A percentile compares a stretch with the other conserved stretches of the same genome.
Evolutionary conservation across 148 eudicot genomes (phyloP).

Genomic region (Vaccinium macrocarpon): DNA sequence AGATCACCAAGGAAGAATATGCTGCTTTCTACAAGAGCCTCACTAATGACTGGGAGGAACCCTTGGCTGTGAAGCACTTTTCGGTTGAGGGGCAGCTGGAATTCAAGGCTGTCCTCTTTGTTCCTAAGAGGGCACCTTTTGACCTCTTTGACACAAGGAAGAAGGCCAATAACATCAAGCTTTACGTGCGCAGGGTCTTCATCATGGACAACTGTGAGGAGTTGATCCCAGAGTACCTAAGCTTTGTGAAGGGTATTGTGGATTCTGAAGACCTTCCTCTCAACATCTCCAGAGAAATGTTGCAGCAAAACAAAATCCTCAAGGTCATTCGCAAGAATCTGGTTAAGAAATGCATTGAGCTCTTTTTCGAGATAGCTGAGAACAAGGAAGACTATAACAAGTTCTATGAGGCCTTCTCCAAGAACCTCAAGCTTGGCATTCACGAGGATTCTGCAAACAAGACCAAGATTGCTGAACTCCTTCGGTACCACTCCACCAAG

Average conservation of each 20-base stretch:
- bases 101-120: slow-evolving; percentile 82
- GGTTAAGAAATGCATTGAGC: slow-evolving; percentile 84
- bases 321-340: slow-evolving; percentile 87
- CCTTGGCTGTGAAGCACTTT: slow-evolving; percentile 85
- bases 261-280: slow-evolving; percentile 86
- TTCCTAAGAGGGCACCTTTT: slow-evolving; percentile 85
- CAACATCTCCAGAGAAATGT: slow-evolving; percentile 72
- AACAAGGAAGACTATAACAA: slow-evolving; percentile 85
- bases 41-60: slow-evolving; percentile 78
- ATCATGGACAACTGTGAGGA: slow-evolving; percentile 96
- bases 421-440: slow-evolving; percentile 84
- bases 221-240: slow-evolving; percentile 70
- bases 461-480: slow-evolving; percentile 67
- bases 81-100: slow-evolving; percentile 88
- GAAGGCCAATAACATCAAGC: slow-evolving; percentile 87
- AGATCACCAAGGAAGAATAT: slow-evolving; percentile 71
- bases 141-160: slow-evolving; percentile 79
- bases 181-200: slow-evolving; percentile 76
- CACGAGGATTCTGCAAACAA: slow-evolving; percentile 77
- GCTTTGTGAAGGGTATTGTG: slow-evolving; percentile 87
- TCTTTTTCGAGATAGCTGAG: slow-evolving; percentile 86
- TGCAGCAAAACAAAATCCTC: slow-evolving; percentile 83
- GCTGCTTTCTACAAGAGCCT: slow-evolving; percentile 76
- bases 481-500: slow-evolving; percentile 88
- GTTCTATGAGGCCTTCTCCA: slow-evolving; percentile 74